phyloP scores from a whole-genome alignment of 108 stramenopile genomes.

The Skeletonema marinoi region DNA sequence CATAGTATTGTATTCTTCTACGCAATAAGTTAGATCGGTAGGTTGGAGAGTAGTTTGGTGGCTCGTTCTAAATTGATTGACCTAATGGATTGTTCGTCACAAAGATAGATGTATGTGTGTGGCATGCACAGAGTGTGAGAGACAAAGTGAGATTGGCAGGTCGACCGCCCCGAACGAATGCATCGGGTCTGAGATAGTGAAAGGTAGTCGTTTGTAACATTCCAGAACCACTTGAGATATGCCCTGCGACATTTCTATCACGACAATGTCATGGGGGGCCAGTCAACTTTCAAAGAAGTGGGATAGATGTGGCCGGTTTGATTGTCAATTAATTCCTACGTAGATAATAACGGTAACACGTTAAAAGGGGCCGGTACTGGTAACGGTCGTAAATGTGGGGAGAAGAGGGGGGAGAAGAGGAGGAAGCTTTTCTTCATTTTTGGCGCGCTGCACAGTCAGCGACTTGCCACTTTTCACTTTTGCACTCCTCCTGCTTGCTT shows the following conservation, averaged over 20 bases:
- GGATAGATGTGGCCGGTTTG: not conserved
- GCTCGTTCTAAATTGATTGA: not conserved
- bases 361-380: not conserved
- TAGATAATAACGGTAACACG: not conserved
- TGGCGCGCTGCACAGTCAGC: no score
- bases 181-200: no score
- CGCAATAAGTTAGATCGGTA: not conserved
- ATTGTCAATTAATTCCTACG: not conserved
- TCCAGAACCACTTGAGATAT: not conserved
- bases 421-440: no score
- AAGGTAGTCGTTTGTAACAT: not conserved
- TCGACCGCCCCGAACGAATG: no score
- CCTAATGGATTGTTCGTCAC: not conserved
- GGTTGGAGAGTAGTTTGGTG: not conserved
- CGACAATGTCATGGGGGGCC: not conserved
- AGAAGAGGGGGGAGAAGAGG: no score
- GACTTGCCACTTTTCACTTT: no score
- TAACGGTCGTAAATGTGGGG: no score
- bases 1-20: not conserved
- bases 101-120: not conserved
- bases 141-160: not conserved
- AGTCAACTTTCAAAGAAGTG: not conserved
- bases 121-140: not conserved
- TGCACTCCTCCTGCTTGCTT: no score
- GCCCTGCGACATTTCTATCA: not conserved